Evolutionary conservation across 495 filamentous ascomycete species (phyloP).

Genomic region (Penicillium goetzii): DNA sequence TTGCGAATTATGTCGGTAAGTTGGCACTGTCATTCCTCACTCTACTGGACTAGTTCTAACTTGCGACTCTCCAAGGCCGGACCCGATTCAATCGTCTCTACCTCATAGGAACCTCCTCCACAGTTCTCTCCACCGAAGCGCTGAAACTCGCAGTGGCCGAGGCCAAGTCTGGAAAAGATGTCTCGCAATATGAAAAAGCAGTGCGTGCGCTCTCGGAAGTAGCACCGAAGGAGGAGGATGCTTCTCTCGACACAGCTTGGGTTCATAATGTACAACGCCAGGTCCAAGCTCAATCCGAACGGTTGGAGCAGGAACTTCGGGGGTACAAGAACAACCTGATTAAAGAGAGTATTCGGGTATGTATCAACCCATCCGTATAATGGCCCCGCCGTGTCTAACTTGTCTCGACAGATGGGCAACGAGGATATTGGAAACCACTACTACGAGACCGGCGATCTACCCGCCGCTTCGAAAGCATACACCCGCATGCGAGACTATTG

Average conservation of each 20-base stretch:
- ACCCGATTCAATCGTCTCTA: conserved; percentile 79
- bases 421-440: conserved; percentile 74
- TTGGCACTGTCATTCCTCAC: background rate
- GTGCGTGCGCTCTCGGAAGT: conserved; percentile 64
- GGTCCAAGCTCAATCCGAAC: conserved; percentile 69
- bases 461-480: conserved; percentile 67
- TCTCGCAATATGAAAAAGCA: conserved; percentile 69
- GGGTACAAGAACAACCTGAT: conserved; percentile 97
- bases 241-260: conserved; percentile 70
- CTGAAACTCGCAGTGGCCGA: conserved; percentile 75
- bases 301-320: conserved; percentile 80
- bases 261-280: conserved; percentile 60
- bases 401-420: conserved; percentile 65
- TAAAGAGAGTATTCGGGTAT: conserved; percentile 93
- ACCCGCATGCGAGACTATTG: conserved; percentile 75
- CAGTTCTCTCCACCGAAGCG: conserved; percentile 77
- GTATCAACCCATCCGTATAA: conserved; percentile 19
- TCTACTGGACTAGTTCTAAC: background rate
- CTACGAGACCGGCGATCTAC: conserved; percentile 65
- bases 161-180: conserved; percentile 77
- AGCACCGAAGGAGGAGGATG: conserved; percentile 69
- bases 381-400: conserved; percentile 13
- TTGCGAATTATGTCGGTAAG: conserved; percentile 85
- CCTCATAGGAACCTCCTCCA: conserved; percentile 77
- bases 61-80: conserved; percentile 38